Evolutionary conservation across 2,329 filamentous ascomycete genomes (phyloP).

Genomic region (Fusarium xylarioides): DNA sequence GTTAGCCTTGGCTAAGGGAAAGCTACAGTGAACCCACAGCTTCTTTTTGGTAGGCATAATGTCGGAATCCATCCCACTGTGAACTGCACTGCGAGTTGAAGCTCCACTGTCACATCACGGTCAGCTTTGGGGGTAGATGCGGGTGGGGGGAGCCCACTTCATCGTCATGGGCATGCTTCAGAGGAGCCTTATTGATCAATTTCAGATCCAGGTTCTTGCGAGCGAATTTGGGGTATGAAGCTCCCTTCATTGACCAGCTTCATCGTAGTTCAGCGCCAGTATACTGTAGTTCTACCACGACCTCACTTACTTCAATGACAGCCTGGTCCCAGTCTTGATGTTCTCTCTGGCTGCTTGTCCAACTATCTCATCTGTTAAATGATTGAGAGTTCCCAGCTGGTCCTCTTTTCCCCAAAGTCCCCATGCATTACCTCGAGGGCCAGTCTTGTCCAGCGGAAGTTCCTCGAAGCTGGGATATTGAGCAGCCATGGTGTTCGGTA

Average conservation of each 20-base stretch:
- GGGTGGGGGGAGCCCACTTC: slow-evolving; percentile 1
- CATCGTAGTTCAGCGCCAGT: not conserved
- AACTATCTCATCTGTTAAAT: not conserved
- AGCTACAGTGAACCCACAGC: not conserved
- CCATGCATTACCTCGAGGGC: slow-evolving; percentile 11
- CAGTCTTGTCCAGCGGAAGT: slow-evolving; percentile 13
- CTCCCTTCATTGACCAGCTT: slow-evolving; percentile 28
- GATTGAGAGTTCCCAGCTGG: slow-evolving; percentile 10
- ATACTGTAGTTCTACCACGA: rapidly evolving
- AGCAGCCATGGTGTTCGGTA: not conserved
- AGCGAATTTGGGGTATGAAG: slow-evolving; percentile 34
- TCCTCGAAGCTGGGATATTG: not conserved
- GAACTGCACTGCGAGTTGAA: slow-evolving; percentile 38
- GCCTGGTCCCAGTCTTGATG: not conserved
- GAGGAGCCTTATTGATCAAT: slow-evolving; percentile 36
- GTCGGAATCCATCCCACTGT: slow-evolving; percentile 38
- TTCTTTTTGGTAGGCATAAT: slow-evolving; percentile 40
- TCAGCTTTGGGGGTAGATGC: not conserved
- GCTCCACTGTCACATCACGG: not conserved
- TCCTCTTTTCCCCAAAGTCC: slow-evolving; percentile 7
- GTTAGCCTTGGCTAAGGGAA: not conserved
- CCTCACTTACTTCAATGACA: slow-evolving; percentile 9
- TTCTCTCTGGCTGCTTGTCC: slow-evolving; percentile 6
- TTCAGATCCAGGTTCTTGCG: slow-evolving; percentile 28
- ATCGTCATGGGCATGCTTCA: slow-evolving; percentile 40